These are phyloP conservation scores for Sporothrix inflata DNA, from an alignment of 2,329 filamentous ascomycete genomes.

Conservation along the genomic window DNA sequence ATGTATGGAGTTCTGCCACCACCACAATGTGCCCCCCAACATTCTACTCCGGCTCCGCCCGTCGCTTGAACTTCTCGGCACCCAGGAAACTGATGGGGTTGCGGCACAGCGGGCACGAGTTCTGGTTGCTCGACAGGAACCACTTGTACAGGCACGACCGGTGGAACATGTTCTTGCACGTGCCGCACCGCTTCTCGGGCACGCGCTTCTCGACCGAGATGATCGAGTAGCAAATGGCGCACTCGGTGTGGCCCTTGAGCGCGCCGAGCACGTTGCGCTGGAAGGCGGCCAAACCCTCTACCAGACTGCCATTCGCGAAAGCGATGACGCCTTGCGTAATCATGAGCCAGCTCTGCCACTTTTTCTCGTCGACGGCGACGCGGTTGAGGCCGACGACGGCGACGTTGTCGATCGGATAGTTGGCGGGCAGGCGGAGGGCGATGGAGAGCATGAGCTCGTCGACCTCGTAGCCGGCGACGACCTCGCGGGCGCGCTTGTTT, in stretches of 20 bases:
- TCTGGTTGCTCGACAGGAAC: constrained; percentile 93
- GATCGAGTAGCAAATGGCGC: constrained; percentile 95
- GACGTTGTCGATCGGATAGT: constrained; percentile 81
- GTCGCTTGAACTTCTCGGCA: background rate
- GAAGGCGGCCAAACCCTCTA: constrained; percentile 85
- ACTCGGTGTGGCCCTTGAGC: constrained; percentile 91
- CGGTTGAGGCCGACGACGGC: constrained; percentile 76
- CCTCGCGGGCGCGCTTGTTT: constrained; percentile 70
- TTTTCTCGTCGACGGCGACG: constrained; percentile 85
- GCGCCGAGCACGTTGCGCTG: constrained; percentile 83
- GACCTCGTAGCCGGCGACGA: constrained; percentile 82
- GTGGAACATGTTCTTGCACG: constrained; percentile 95
- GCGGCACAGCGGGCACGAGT: constrained; percentile 88
- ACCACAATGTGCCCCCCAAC: background rate
- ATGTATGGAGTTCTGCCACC: too few relatives aligned
- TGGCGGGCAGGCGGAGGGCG: constrained; percentile 75
- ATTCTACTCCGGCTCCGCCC: background rate
- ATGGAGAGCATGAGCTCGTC: constrained; percentile 87
- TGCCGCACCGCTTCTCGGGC: constrained; percentile 87
- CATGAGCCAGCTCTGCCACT: constrained; percentile 90
- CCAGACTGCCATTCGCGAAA: constrained; percentile 85
- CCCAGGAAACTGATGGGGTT: constrained; percentile 73
- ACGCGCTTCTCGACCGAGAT: constrained; percentile 86
- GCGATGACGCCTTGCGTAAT: constrained; percentile 91
- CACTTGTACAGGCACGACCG: constrained; percentile 89